Conservation (phyloP, 768 basidiomycete species). For the Thelephora aurantiotincta region DNA sequence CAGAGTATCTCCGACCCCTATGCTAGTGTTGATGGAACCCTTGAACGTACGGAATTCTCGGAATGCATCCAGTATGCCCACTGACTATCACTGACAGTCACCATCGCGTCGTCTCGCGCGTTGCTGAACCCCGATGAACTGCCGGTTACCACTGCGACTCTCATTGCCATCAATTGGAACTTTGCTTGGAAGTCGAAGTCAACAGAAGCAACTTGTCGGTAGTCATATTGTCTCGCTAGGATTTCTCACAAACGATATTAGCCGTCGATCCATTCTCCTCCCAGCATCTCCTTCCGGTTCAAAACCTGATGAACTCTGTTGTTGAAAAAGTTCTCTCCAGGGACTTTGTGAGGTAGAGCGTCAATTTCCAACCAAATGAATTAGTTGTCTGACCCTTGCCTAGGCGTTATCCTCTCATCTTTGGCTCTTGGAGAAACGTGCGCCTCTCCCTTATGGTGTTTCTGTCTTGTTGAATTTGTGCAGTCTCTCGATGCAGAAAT, state of each 20-base stretch:
- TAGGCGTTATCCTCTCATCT: constrained; percentile 69
- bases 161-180: not conserved
- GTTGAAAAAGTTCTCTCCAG: constrained; percentile 38
- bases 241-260: constrained; percentile 1
- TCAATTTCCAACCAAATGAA: not conserved
- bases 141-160: not conserved
- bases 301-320: constrained; percentile 35
- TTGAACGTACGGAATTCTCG: constrained; percentile 20
- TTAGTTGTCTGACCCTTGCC: constrained; percentile 3
- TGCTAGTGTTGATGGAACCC: constrained; percentile 28
- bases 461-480: not conserved
- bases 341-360: constrained; percentile 44
- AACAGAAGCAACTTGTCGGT: not conserved
- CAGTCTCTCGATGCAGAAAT: constrained; percentile 49
- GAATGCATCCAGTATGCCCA: not conserved
- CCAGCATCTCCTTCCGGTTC: constrained; percentile 40
- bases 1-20: constrained; percentile 39
- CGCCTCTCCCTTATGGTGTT: constrained; percentile 5
- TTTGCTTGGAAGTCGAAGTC: not conserved
- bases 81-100: constrained; percentile 6
- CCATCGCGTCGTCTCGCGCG: constrained; percentile 1
- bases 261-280: constrained; percentile 35
- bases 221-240: not conserved
- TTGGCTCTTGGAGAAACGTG: constrained; percentile 57
- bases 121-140: not conserved